phyloP scores from a whole-genome alignment of 768 basidiomycete species.

The Cystoderma amianthinum region DNA sequence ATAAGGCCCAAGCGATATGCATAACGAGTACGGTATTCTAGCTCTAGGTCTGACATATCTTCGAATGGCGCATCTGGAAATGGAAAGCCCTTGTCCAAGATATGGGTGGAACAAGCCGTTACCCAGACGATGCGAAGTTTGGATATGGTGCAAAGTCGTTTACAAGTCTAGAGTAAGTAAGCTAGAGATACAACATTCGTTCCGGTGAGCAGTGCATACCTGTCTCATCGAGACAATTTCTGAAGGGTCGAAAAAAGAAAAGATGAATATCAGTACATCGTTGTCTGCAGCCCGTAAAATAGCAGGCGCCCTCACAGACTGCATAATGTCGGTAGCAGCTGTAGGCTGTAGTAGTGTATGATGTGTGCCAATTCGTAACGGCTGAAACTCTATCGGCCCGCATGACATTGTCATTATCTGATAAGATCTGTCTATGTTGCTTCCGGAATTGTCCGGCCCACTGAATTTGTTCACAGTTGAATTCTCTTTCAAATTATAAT shows the following conservation, averaged over 20 bases:
- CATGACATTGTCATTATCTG: not conserved
- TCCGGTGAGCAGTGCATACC: slow-evolving; percentile 18
- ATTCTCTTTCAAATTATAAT: not conserved
- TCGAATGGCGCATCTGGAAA: slow-evolving; percentile 34
- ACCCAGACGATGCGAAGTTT: slow-evolving; percentile 50
- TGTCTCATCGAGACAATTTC: slow-evolving; percentile 34
- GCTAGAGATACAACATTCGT: slow-evolving; percentile 1
- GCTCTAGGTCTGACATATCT: slow-evolving; percentile 28
- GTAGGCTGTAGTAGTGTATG: too few species aligned
- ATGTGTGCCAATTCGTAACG: too few species aligned
- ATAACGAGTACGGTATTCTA: slow-evolving; percentile 35
- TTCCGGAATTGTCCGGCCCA: too few species aligned
- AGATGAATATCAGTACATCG: slow-evolving; percentile 23
- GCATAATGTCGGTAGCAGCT: too few species aligned
- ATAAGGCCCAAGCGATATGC: slow-evolving; percentile 41
- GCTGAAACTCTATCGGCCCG: too few species aligned
- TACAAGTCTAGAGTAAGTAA: slow-evolving; percentile 38
- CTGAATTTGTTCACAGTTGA: not conserved
- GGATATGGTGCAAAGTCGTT: slow-evolving; percentile 35
- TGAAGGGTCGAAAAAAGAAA: slow-evolving; percentile 25
- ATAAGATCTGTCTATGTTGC: too few species aligned
- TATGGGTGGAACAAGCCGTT: slow-evolving; percentile 34
- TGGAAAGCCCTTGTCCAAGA: slow-evolving; percentile 41
- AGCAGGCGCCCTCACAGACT: too few species aligned
- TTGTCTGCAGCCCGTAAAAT: slow-evolving; percentile 12